Evolutionary conservation across 305 asterid genomes (phyloP).

Genomic region (Vinca major): DNA sequence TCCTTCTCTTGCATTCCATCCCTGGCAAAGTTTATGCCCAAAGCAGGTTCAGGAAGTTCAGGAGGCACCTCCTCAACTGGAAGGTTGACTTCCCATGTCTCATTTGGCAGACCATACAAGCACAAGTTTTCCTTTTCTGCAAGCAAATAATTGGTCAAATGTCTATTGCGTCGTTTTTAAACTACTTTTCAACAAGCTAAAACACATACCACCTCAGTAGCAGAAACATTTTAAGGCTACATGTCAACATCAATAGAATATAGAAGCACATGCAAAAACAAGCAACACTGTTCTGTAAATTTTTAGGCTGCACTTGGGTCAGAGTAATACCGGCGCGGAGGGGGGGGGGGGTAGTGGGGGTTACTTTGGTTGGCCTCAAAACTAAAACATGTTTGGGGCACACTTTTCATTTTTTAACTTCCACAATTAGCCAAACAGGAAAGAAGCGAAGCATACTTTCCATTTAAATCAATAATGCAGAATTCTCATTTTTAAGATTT

Average conservation of each 20-base stretch:
- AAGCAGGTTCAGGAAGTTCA: constrained; percentile 81
- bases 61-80: constrained; percentile 90
- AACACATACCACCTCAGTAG: not conserved
- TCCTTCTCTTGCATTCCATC: constrained; percentile 71
- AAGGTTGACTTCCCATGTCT: constrained; percentile 69
- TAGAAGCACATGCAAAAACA: too few relatives aligned
- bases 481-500: too few relatives aligned
- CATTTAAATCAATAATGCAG: too few relatives aligned
- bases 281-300: not conserved
- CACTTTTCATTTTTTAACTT: too few relatives aligned
- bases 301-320: too few relatives aligned
- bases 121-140: constrained; percentile 69
- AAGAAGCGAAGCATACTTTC: too few relatives aligned
- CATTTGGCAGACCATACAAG: constrained; percentile 71
- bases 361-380: too few relatives aligned
- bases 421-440: too few relatives aligned
- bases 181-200: not conserved
- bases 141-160: constrained; percentile 4
- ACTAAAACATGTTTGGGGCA: too few relatives aligned
- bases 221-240: not conserved
- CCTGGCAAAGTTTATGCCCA: constrained; percentile 77
- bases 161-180: not conserved
- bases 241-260: not conserved
- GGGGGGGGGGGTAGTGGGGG: too few relatives aligned
- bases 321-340: too few relatives aligned